Evolutionary conservation across 2,329 filamentous ascomycete species (phyloP).

Genomic region (Nothophoma quercina): DNA sequence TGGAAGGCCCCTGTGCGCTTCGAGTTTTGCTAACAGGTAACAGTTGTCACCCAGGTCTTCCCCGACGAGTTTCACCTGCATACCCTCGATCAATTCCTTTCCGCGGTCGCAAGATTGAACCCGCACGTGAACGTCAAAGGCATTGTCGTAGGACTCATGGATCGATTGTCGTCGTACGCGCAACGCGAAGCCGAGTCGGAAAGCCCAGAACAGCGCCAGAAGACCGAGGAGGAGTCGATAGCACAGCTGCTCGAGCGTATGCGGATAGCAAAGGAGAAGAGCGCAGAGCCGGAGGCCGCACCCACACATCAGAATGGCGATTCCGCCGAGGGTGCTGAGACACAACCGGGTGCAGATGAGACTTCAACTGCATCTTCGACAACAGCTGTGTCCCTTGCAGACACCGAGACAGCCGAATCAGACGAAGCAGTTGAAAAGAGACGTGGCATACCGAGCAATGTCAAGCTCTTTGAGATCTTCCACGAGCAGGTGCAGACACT

Average conservation of each 20-base stretch:
- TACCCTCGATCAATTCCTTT: slow-evolving; percentile 93
- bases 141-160: slow-evolving; percentile 98
- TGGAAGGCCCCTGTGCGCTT: neutral
- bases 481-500: slow-evolving; percentile 94
- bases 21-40: slow-evolving; percentile 32
- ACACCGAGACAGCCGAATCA: slow-evolving; percentile 49
- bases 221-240: slow-evolving; percentile 85
- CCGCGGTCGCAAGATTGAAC: slow-evolving; percentile 89
- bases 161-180: slow-evolving; percentile 92
- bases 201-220: slow-evolving; percentile 73
- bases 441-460: slow-evolving; percentile 72
- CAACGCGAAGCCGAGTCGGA: slow-evolving; percentile 81
- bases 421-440: slow-evolving; percentile 56
- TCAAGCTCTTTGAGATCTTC: slow-evolving; percentile 96
- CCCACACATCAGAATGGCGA: slow-evolving; percentile 47
- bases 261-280: slow-evolving; percentile 68
- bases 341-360: slow-evolving; percentile 35
- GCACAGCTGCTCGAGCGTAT: slow-evolving; percentile 79
- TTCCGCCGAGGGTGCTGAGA: slow-evolving; percentile 36
- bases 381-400: slow-evolving; percentile 40
- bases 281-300: slow-evolving; percentile 33
- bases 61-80: slow-evolving; percentile 98
- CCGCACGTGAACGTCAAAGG: slow-evolving; percentile 97
- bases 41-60: slow-evolving; percentile 97
- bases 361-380: slow-evolving; percentile 39